Conservation (phyloP, 192 early-diverging fungal species). For the Radiomyces spectabilis region DNA sequence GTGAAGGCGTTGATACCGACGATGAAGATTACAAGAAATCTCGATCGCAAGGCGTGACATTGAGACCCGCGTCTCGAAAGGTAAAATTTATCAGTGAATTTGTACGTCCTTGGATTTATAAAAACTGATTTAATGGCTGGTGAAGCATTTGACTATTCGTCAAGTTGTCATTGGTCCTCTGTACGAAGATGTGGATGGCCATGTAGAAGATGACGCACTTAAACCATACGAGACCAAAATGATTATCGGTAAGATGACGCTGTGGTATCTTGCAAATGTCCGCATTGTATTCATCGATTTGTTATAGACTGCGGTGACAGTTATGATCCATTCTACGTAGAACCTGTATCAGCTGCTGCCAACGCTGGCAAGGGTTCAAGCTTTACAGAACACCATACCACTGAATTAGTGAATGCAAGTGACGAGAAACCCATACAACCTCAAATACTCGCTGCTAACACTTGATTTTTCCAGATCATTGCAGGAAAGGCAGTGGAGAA, state of each 20-base stretch:
- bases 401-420: constrained; percentile 14
- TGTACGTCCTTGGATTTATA: neutral
- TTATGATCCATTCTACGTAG: constrained; percentile 11
- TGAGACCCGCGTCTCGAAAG: constrained; percentile 2
- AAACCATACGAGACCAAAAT: constrained; percentile 9
- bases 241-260: constrained; percentile 1
- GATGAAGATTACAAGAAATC: constrained; percentile 5
- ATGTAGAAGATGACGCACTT: neutral
- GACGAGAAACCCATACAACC: neutral
- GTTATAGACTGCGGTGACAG: neutral
- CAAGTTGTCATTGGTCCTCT: constrained; percentile 10
- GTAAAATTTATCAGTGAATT: neutral
- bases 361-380: neutral
- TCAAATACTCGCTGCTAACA: neutral
- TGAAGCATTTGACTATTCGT: neutral
- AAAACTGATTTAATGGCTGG: neutral
- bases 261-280: too few species aligned
- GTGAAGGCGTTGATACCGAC: constrained; percentile 42
- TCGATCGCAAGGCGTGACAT: neutral
- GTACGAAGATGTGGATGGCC: constrained; percentile 5
- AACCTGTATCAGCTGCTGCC: neutral
- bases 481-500: constrained; percentile 7
- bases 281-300: too few species aligned
- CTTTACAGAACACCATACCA: constrained; percentile 14
- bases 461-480: constrained; percentile 1